Evolutionary conservation across 495 filamentous ascomycete species (phyloP), one percentile per base, ranked within the genome.

Genomic region (Talaromyces ruber): DNA sequence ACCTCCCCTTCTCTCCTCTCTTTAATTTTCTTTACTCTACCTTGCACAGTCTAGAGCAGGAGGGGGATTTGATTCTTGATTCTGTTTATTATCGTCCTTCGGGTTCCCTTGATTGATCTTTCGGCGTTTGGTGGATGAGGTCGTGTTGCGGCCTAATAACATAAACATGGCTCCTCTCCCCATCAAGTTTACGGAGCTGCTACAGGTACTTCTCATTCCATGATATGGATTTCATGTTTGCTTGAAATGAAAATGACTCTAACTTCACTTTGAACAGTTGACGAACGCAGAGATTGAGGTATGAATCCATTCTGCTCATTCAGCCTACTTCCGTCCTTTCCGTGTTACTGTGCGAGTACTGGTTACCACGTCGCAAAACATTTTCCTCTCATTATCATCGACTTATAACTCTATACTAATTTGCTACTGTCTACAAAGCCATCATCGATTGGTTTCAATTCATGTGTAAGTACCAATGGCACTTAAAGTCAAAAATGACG

Each of bases 171-270:
- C 86, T 82, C 83, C 84, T 69, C 76, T 97, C 67, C 93, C 93
- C 67, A 97, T 97, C 81, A 91, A 91, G 78, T 97, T 97, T 75
- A 90, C 88, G 73, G 93, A 97, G 85, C 83, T 96, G 70, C 80
- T 95, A 70, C 89, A 90, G 85, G 89, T 96, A 82, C 72, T 81
- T 74, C 61, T 63, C 62, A 29, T 61, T 60, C 37, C 57, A 24
- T 53, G 57, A 16, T 60, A 24, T 25, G 29, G n/a, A 45, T 52
- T 16, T 51, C 6, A 21, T 24, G 45, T 2, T 21, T 6, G n/a
- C 45, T 21, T 18, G 5, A 24, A 16, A 53, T 28, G 26, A 24
- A 62, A 34, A 54, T 32, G 64, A 66, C 62, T 29, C 65, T 64
- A 57, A 22, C 56, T 39, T 70, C 56, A 34, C 14, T 43, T 54